Percentiles rank a stretch among this genome's conserved stretches.
Evolutionary conservation across 257 asterid genomes (phyloP).

Genomic region (Gynochthodes officinalis): DNA sequence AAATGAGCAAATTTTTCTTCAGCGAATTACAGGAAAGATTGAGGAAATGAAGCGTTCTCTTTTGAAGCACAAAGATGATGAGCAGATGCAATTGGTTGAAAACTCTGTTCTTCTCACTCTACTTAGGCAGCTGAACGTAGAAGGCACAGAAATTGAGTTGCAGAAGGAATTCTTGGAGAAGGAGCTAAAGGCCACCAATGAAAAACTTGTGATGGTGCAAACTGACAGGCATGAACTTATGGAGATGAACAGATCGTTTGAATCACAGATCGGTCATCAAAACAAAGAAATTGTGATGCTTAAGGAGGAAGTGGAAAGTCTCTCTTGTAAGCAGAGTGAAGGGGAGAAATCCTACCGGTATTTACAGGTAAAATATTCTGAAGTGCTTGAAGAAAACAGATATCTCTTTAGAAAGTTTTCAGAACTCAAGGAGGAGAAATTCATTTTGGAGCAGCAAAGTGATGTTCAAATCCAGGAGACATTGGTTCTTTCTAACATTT

Average conservation of each 20-base stretch:
- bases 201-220: conserved; percentile 42
- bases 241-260: conserved; percentile 53
- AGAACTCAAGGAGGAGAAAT: conserved; percentile 56
- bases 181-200: conserved; percentile 42
- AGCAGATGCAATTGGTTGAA: conserved; percentile 64
- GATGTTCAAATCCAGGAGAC: conserved; percentile 52
- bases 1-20: conserved; percentile 51
- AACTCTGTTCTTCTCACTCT: conserved; percentile 71
- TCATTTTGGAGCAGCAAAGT: conserved; percentile 40
- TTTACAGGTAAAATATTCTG: conserved; percentile 41
- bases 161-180: conserved; percentile 55
- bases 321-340: conserved; percentile 41
- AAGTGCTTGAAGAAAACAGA: conserved; percentile 53
- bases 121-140: conserved; percentile 67
- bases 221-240: conserved; percentile 53
- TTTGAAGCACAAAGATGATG: conserved; percentile 54
- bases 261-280: conserved; percentile 40
- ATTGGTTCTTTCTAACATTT: conserved; percentile 45
- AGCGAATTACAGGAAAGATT: conserved; percentile 47
- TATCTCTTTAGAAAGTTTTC: conserved; percentile 47
- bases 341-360: conserved; percentile 43
- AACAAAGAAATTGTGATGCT: conserved; percentile 37
- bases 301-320: conserved; percentile 48
- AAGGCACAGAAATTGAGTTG: conserved; percentile 54
- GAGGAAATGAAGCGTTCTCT: conserved; percentile 53